Evolutionary conservation across 2,329 filamentous ascomycete species (phyloP), one percentile per base, ranked within the genome.

Genomic region (Neurospora crassa): DNA sequence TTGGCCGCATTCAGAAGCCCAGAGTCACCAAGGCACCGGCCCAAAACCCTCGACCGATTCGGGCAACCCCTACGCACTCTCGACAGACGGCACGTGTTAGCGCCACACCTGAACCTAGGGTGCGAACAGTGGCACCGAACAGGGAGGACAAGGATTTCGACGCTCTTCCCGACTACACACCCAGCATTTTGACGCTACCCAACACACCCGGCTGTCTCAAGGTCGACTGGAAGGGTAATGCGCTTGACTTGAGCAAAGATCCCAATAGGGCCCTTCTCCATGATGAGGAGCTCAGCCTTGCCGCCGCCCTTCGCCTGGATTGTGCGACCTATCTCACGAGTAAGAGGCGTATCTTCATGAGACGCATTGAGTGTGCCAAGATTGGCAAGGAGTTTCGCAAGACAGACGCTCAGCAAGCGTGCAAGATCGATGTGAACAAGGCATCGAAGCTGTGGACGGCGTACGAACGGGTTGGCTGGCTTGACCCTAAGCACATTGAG

Each of bases 391-490:
- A 94, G 77, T 97, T 97, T 80, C 90, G 93, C 79, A 97, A 97
- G 87, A 98, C 95, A 1, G 93, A 97, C 79, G 93, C 94, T 5
- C 95, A 98, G 80, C 92, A 97, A 80, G 93, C 93, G n/a, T 97
- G 93, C 86, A 96, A 96, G 84, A 97, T 97, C 74, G 95, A 98
- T 77, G 95, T 98, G 79, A 97, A 97, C 85, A 98, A 97, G 84
- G 93, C 94, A 3, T 96, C 93, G 75, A 95, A 95, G 80, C 85
- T 98, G 67, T 97, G 93, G 92, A 90, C 90, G 45, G 93, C 93
- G 6, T 98, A 93, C 78, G 92, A 97, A 68, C 91, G 90, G 76
- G 92, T 96, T 45, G 92, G 91, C 76, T 97, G 94, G 93, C 89
- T 97, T 74, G 85, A 91, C 5, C 78, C 83, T 18, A 75, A 79